Conservation (phyloP, 164 flowering plant species). For the Magnolia changhungtana region DNA sequence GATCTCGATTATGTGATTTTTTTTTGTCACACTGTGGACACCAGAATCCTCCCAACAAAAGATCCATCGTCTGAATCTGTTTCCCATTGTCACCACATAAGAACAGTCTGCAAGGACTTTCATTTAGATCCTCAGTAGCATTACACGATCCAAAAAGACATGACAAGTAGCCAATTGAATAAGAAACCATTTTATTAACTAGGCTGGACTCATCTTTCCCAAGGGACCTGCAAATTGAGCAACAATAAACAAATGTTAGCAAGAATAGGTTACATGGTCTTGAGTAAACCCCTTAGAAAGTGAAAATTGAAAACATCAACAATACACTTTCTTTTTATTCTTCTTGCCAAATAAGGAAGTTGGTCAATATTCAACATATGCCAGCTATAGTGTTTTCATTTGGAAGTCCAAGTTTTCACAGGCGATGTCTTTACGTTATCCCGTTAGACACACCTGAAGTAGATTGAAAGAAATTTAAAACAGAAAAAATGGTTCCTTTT, state of each 20-base stretch:
- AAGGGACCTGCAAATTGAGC: slow-evolving; percentile 44
- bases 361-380: no score
- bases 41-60: slow-evolving; percentile 58
- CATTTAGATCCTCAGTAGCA: slow-evolving; percentile 20
- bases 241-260: slow-evolving; percentile 4
- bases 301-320: not conserved
- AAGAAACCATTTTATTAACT: slow-evolving; percentile 51
- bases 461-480: no score
- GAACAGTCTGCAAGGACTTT: slow-evolving; percentile 48
- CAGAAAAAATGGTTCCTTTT: no score
- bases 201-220: slow-evolving; percentile 38
- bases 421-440: no score
- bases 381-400: no score
- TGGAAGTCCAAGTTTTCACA: no score
- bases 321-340: not conserved
- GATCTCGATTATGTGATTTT: slow-evolving; percentile 14
- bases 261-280: slow-evolving; percentile 1
- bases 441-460: no score
- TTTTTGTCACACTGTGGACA: slow-evolving; percentile 75
- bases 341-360: not conserved
- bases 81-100: slow-evolving; percentile 27
- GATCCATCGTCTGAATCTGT: slow-evolving; percentile 27
- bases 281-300: not conserved
- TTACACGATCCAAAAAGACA: slow-evolving; percentile 65
- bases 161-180: slow-evolving; percentile 68